A percentile compares a stretch with the other conserved stretches of the same genome.
phyloP scores from a whole-genome alignment of 2,329 filamentous ascomycete genomes.

The Aspergillus clavatus region DNA sequence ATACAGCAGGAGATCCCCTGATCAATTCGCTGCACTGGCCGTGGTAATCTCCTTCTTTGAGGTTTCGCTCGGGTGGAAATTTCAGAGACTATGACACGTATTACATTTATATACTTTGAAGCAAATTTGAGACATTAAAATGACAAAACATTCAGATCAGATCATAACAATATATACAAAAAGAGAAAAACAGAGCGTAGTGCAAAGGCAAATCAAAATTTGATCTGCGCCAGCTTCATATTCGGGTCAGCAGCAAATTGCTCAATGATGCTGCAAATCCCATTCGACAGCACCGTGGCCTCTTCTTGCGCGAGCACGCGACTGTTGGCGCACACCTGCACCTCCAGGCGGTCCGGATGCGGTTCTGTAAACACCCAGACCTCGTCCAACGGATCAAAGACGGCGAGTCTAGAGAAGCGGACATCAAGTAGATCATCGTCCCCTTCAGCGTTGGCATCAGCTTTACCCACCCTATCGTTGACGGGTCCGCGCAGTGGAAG shows the following conservation, averaged over 20 bases:
- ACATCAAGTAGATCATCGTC: not conserved
- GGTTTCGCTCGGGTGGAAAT: not conserved
- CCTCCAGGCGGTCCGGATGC: not conserved
- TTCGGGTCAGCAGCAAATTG: not conserved
- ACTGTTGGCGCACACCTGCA: not conserved
- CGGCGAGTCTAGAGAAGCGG: not conserved
- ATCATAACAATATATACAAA: not conserved
- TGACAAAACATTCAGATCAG: not conserved
- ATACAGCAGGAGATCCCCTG: not conserved
- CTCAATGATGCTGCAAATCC: not conserved
- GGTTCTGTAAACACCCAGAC: not conserved
- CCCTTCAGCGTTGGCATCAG: not conserved
- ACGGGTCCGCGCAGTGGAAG: not conserved
- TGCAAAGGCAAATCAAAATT: not conserved
- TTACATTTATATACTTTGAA: not conserved
- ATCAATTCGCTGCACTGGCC: not conserved
- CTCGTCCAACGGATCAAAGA: not conserved
- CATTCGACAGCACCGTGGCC: not conserved
- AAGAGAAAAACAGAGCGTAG: too few relatives aligned
- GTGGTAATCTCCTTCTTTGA: not conserved
- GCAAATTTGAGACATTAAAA: not conserved
- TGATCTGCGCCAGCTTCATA: not conserved
- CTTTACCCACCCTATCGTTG: not conserved
- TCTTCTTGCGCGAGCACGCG: not conserved
- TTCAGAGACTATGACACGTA: not conserved